These are phyloP conservation scores for Melampsora larici-populina DNA, from an alignment of 1,284 basidiomycete genomes.

Conservation along the genomic window DNA sequence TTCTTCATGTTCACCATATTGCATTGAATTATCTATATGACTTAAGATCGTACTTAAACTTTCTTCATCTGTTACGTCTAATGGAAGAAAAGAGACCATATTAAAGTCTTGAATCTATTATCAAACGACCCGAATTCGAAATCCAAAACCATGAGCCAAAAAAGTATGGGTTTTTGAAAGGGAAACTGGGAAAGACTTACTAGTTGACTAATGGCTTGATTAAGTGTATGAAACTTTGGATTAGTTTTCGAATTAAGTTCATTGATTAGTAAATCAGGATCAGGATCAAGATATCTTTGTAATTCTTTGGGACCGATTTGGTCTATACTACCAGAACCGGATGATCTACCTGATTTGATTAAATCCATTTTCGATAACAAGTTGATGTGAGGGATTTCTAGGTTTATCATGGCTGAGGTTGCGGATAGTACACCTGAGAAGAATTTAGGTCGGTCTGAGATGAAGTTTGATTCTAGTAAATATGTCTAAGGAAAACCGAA, in stretches of 20 bases:
- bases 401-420: slow-evolving; percentile 98
- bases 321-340: not conserved
- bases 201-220: slow-evolving; percentile 88
- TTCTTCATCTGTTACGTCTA: slow-evolving; percentile 85
- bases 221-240: slow-evolving; percentile 85
- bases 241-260: slow-evolving; percentile 67
- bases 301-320: slow-evolving; percentile 19
- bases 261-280: slow-evolving; percentile 80
- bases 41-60: slow-evolving; percentile 85
- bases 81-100: slow-evolving; percentile 90
- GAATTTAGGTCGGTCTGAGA: slow-evolving; percentile 98
- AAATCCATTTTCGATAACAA: slow-evolving; percentile 99
- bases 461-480: slow-evolving; percentile 95
- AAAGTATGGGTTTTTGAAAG: slow-evolving; percentile 26
- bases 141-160: slow-evolving; percentile 19
- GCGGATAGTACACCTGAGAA: slow-evolving; percentile 97
- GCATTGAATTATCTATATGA: slow-evolving; percentile 92
- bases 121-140: not conserved
- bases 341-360: slow-evolving; percentile 68
- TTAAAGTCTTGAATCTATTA: slow-evolving; percentile 94
- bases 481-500: slow-evolving; percentile 82
- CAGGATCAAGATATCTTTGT: slow-evolving; percentile 87
- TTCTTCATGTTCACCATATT: slow-evolving; percentile 50
- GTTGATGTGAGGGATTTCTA: slow-evolving; percentile 95
- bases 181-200: slow-evolving; percentile 58